A percentile compares a stretch with the other conserved stretches of the same genome.
Evolutionary conservation across 768 basidiomycete genomes (phyloP).

Genomic region (Xerocomellus intermedius): DNA sequence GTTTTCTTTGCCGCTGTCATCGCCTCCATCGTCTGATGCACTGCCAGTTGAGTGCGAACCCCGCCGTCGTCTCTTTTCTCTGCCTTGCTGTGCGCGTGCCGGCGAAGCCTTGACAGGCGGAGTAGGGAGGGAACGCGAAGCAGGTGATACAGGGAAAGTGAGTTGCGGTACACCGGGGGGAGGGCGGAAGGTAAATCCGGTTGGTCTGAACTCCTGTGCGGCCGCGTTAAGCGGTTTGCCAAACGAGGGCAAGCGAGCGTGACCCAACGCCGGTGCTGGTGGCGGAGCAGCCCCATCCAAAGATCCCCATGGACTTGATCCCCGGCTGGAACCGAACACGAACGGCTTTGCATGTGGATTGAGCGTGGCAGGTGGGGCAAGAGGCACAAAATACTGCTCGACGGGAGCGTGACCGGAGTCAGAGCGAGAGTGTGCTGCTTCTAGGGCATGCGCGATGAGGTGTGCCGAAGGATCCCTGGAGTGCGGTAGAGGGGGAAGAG

Average conservation of each 20-base stretch:
- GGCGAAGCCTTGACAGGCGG: slow-evolving; percentile 30
- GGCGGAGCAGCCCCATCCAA: slow-evolving; percentile 27
- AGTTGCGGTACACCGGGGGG: slow-evolving; percentile 65
- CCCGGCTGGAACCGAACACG: slow-evolving; percentile 58
- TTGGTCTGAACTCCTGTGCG: slow-evolving; percentile 80
- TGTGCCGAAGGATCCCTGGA: slow-evolving; percentile 64
- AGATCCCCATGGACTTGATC: slow-evolving; percentile 36
- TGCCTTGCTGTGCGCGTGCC: slow-evolving; percentile 52
- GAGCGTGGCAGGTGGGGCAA: slow-evolving; percentile 36
- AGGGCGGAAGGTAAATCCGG: slow-evolving; percentile 73
- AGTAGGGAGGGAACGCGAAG: slow-evolving; percentile 40
- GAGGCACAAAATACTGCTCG: slow-evolving; percentile 17
- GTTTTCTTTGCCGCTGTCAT: slow-evolving; percentile 53
- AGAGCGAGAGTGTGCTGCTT: slow-evolving; percentile 60
- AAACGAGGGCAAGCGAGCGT: slow-evolving; percentile 44
- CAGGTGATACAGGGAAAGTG: slow-evolving; percentile 31
- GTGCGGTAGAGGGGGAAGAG: slow-evolving; percentile 60
- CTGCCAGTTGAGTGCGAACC: slow-evolving; percentile 37
- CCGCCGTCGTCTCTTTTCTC: slow-evolving; percentile 76
- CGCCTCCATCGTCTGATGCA: slow-evolving; percentile 35
- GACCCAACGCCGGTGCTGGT: slow-evolving; percentile 38
- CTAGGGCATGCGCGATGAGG: slow-evolving; percentile 59
- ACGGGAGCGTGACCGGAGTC: slow-evolving; percentile 42
- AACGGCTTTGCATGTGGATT: slow-evolving; percentile 87
- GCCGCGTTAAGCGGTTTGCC: slow-evolving; percentile 75